Evolutionary conservation across 1,139 yeast genomes (phyloP), one percentile per base, ranked within the genome.

Genomic region (Debaryomyces fabryi): DNA sequence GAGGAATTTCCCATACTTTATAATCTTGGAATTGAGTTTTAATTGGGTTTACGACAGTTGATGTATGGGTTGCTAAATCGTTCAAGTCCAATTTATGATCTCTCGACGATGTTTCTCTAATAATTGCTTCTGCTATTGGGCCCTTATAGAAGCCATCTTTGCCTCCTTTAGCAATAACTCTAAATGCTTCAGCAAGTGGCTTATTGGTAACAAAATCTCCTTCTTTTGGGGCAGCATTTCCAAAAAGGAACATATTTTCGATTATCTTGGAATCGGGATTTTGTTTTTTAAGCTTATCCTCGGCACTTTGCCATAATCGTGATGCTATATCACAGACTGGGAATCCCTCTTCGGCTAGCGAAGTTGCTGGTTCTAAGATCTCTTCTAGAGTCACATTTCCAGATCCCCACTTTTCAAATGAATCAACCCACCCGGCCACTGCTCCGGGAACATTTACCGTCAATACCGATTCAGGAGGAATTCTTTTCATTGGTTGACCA

Each of bases 401-500:
- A 35, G 88, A 82, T 1, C 96, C 96, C 90, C 92, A 88, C 51
- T 68, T 68, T 38, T 79, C 82, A 43, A 78, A 68, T 1, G 89
- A 81, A 63, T 88, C 93, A 43, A 75, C 63, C 93, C 93, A 87
- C 1, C 88, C 92, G 6, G 88, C 88, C 43, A 86, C 78, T 1
- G 89, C 86, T 4, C 95, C 95, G 0, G 93, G 93, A 15, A 86
- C 89, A 39, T 86, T 86, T 8, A 84, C 81, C 0, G 85, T 68
- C 52, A 82, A 82, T 2, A 83, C 79, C 1, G 89, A 84, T 23
- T 72, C 67, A 23, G 60, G 58, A 3, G 74, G 78, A 15, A 79
- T 69, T 54, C 82, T 67, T 49, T 67, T 30, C 67, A 65, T 61
- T 0, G 81, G 79, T 8, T 65, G 61, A 1, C 78, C 80, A 12